Conservation (phyloP, 2,329 filamentous ascomycete genomes). For the Microdochium paspali region DNA sequence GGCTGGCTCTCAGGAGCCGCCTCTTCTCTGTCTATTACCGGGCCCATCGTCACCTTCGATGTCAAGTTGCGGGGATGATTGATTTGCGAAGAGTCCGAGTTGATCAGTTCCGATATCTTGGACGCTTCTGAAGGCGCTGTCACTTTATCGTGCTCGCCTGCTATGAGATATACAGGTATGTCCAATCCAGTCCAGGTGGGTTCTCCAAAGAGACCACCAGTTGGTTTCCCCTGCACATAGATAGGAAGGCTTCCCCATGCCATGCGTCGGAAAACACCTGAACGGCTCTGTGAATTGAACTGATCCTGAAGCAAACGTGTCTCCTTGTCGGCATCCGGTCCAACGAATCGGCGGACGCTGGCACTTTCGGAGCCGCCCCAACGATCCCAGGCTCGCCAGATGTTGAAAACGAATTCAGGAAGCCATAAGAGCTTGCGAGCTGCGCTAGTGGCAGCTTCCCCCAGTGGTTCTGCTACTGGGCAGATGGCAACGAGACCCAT, state of each 20-base stretch:
- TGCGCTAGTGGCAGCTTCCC: constrained; percentile 36
- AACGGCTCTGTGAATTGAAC: constrained; percentile 77
- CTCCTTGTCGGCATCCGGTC: constrained; percentile 53
- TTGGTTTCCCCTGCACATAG: constrained; percentile 40
- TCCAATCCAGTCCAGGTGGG: constrained; percentile 64
- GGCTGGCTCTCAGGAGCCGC: not conserved
- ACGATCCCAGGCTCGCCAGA: constrained; percentile 70
- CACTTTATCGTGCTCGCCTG: constrained; percentile 66
- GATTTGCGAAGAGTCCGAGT: constrained; percentile 6
- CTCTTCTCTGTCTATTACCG: not conserved
- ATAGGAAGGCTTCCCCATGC: constrained; percentile 59
- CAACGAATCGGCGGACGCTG: constrained; percentile 73
- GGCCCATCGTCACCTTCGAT: not conserved
- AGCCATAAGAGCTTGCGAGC: constrained; percentile 55
- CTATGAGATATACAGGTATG: constrained; percentile 69
- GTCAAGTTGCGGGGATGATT: not conserved
- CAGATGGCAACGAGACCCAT: constrained; percentile 74
- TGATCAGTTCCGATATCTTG: constrained; percentile 46
- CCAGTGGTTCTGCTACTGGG: constrained; percentile 58
- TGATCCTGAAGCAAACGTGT: constrained; percentile 58
- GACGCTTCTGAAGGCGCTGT: constrained; percentile 63
- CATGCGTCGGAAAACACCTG: constrained; percentile 76
- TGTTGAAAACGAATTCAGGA: constrained; percentile 63
- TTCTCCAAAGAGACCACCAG: constrained; percentile 58
- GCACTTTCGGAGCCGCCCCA: constrained; percentile 68